Evolutionary conservation across 805 yeast genomes (phyloP), one percentile per base, ranked within the genome.

Genomic region (Ogataea trehalophila): DNA sequence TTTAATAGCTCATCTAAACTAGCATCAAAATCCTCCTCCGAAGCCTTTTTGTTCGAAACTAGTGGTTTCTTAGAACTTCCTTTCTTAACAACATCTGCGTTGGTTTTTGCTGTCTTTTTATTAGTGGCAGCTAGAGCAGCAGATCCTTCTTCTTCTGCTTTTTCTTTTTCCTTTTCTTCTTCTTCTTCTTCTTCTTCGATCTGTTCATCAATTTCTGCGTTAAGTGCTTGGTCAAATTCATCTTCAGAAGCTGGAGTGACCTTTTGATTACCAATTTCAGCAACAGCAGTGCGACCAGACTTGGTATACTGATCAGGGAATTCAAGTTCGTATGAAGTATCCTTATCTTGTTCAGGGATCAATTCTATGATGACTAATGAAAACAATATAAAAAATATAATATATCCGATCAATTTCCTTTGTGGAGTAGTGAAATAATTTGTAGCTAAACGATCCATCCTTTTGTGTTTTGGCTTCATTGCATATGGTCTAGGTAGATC

Each of bases 401-500:
- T 42, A 52, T 77, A 77, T 1, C 65, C 66, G 1, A 74, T 14
- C 22, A 73, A 48, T 48, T 74, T 75, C 55, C 75, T 74, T 71
- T 72, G 71, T 23, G 77, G 77, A 3, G 80, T 74, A 1, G 80
- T 74, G 48, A 76, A 58, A 42, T 56, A 53, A 31, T 60, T 53
- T 37, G 53, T 48, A 2, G 66, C 57, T 26, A 59, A 5, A 38
- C 52, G 46, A 33, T 59, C 62, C 22, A 55, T 50, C 29, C 46
- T 57, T 31, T 49, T 51, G 5, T 66, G 65, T 31, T 53, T 58
- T 29, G 68, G 67, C 45, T 54, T 58, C 50, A 71, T 53, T 16
- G 69, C 55, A 48, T 71, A 72, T 2, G 76, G 75, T 44, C 75
- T 66, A 41, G 81, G 81, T 33, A 76, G 54, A 41, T 62, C 64